Conservation (phyloP, 495 filamentous ascomycete species). For the Neurospora tetraspora region DNA sequence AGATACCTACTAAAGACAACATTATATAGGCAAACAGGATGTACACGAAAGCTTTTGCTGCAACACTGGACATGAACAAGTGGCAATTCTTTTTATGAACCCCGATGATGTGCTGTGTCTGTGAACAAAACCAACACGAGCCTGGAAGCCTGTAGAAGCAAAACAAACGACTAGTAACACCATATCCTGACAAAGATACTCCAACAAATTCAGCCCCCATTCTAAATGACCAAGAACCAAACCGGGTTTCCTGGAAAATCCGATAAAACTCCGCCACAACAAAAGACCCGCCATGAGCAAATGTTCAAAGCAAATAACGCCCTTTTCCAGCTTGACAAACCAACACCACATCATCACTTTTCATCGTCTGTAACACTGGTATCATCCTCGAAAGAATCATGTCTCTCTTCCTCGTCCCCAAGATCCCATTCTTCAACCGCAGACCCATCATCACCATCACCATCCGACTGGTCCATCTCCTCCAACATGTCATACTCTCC, state of each 20-base stretch:
- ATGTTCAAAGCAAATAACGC: background rate
- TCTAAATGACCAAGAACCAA: background rate
- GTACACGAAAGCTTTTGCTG: background rate
- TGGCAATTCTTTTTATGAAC: too few species aligned
- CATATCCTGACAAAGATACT: background rate
- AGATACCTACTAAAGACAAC: too few species aligned
- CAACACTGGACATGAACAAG: background rate
- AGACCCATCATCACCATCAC: background rate
- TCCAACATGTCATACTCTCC: background rate
- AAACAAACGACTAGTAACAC: too few species aligned
- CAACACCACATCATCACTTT: background rate
- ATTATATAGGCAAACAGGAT: background rate
- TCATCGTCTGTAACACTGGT: background rate
- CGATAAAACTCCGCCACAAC: background rate
- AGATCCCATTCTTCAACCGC: background rate
- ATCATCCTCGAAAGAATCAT: background rate
- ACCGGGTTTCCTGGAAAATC: background rate
- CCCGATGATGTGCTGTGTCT: too few species aligned
- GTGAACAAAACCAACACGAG: too few species aligned
- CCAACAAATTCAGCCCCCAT: background rate
- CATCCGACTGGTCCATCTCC: background rate
- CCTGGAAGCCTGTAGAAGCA: too few species aligned
- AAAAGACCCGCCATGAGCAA: background rate
- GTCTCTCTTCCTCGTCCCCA: background rate
- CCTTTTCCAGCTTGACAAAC: background rate